A percentile compares a stretch with the other conserved stretches of the same genome.
phyloP scores from a whole-genome alignment of 2,329 filamentous ascomycete species.

The Phialemonium atrogriseum region DNA sequence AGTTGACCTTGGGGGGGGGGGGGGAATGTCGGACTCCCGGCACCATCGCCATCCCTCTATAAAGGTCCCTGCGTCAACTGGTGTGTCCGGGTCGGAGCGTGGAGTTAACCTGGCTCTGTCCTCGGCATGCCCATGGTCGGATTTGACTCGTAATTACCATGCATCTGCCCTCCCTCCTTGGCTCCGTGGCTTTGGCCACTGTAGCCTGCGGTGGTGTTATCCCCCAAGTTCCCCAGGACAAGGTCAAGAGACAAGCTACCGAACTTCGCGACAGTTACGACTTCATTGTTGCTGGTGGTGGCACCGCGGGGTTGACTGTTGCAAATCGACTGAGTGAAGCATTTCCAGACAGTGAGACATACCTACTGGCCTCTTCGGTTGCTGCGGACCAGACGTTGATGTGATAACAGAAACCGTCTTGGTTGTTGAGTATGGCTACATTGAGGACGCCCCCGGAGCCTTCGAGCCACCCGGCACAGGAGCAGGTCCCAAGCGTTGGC shows the following conservation, averaged over 20 bases:
- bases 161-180: too few species aligned
- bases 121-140: too few species aligned
- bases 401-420: background rate
- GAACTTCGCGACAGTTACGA: background rate
- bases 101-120: too few species aligned
- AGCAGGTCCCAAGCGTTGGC: background rate
- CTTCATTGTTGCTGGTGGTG: background rate
- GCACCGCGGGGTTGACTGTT: background rate
- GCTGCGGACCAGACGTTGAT: background rate
- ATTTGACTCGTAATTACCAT: too few species aligned
- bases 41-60: too few species aligned
- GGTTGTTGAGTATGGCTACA: background rate
- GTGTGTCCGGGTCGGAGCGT: too few species aligned
- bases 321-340: conserved; percentile 1
- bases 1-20: too few species aligned
- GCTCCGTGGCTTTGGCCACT: too few species aligned
- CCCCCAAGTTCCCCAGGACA: background rate
- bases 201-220: too few species aligned
- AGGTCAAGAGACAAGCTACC: background rate
- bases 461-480: background rate
- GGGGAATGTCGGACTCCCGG: too few species aligned
- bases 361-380: background rate
- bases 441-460: background rate
- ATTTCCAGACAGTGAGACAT: background rate
- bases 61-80: too few species aligned